Evolutionary conservation across 169 alveolate genomes (phyloP), one percentile per base, ranked within the genome.

Genomic region (Cystoisospora suis): DNA sequence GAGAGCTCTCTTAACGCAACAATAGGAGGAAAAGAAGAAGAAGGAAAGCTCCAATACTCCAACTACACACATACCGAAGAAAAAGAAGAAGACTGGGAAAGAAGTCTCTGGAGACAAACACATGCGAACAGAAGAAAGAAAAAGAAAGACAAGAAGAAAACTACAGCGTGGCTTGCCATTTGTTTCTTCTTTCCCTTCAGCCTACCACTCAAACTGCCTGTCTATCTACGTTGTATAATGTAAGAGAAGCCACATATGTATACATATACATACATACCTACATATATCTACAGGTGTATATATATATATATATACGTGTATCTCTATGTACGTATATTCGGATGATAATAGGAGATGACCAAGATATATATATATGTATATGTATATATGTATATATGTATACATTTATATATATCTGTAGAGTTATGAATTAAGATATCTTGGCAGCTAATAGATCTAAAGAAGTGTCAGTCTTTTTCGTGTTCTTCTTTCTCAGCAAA

Each of bases 1-100:
- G 98, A 2, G 97, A 96, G 56, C 85, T 96, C 53, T 59, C 88
- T 0, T 90, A 53, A 77, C 44, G 77, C 3, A n/a, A n/a, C 3
- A 23, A 1, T 5, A 7, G 77, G 7, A 12, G 7, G 7, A 20
- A 2, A 23, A 4, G 5, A 15, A 29, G 75, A 59, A 59, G 4
- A 5, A 7, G 23, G 29, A 20, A 20, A 53, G 65, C 65, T 53
- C 20, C 65, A 20, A 53, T 20, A 15, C n/a, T 20, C 65, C n/a
- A 15, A 15, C 65, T 15, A 53, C 65, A 53, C 9, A 20, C 65
- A 20, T 15, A 20, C n/a, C 9, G n/a, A 53, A 15, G 65, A 20
- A 20, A 53, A 20, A 53, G 20, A 53, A 53, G 20, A 53, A 53
- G 65, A 53, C 9, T 15, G n/a, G 65, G 20, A 36, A 58, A 58